phyloP scores from a whole-genome alignment of 2,329 filamentous ascomycete genomes.

The Fusarium sarcochroum region DNA sequence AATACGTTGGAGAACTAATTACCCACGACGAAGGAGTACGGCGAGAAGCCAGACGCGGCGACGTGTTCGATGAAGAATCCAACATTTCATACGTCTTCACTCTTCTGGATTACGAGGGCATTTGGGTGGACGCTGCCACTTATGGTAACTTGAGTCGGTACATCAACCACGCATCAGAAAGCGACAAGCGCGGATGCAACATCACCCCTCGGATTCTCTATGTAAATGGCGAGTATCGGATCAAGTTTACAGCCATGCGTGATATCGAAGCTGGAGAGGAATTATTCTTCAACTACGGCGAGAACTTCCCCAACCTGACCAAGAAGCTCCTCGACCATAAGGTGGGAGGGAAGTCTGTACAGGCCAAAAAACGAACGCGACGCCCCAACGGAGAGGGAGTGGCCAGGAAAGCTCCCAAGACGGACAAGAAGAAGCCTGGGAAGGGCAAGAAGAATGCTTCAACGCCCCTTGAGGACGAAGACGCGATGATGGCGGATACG shows the following conservation, averaged over 20 bases:
- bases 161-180: slow-evolving; percentile 80
- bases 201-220: slow-evolving; percentile 76
- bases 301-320: slow-evolving; percentile 74
- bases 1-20: slow-evolving; percentile 85
- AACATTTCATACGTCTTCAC: slow-evolving; percentile 77
- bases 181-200: slow-evolving; percentile 68
- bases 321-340: slow-evolving; percentile 59
- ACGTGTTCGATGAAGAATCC: slow-evolving; percentile 71
- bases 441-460: slow-evolving; percentile 31
- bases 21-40: slow-evolving; percentile 78
- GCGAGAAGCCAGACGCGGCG: slow-evolving; percentile 72
- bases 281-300: slow-evolving; percentile 85
- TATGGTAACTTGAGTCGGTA: slow-evolving; percentile 87
- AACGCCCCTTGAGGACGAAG: slow-evolving; percentile 30
- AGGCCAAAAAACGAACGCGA: slow-evolving; percentile 48
- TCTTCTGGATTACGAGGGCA: slow-evolving; percentile 70
- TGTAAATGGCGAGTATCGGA: slow-evolving; percentile 82
- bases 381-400: slow-evolving; percentile 41
- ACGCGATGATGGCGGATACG: slow-evolving; percentile 29
- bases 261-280: slow-evolving; percentile 81
- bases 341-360: slow-evolving; percentile 51
- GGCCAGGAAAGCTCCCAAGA: slow-evolving; percentile 47
- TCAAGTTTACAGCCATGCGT: slow-evolving; percentile 78
- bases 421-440: slow-evolving; percentile 45
- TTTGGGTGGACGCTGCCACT: slow-evolving; percentile 80